Evolutionary conservation across 306 rosid genomes (phyloP).

Genomic region (Vigna mungo): DNA sequence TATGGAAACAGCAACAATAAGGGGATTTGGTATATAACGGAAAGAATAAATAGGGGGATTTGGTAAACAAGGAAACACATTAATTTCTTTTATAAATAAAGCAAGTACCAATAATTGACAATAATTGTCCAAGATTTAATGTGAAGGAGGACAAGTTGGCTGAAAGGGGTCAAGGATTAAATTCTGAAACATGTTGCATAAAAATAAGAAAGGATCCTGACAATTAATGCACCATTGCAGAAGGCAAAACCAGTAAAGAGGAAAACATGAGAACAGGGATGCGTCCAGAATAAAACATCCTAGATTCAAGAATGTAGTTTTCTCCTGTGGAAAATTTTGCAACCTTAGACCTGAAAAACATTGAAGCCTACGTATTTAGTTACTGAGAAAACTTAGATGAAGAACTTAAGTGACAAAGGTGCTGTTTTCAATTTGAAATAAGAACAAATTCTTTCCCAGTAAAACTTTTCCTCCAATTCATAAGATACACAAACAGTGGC

Average conservation of each 20-base stretch:
- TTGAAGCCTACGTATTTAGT: background rate
- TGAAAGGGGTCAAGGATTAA: background rate
- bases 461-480: background rate
- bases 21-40: background rate
- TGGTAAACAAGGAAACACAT: slow-evolving; percentile 2
- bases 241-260: background rate
- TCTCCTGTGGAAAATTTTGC: background rate
- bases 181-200: background rate
- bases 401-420: background rate
- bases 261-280: background rate
- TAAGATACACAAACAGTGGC: background rate
- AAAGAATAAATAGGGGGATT: background rate
- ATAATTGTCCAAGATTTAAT: background rate
- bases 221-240: slow-evolving; percentile 28
- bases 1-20: background rate
- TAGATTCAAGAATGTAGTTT: background rate
- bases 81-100: slow-evolving; percentile 17
- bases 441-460: background rate
- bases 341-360: background rate
- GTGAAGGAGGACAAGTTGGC: background rate
- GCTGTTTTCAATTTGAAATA: background rate
- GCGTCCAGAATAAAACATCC: background rate
- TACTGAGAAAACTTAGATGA: background rate
- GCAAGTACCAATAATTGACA: background rate
- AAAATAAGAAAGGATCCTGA: background rate